A percentile compares a stretch with the other conserved stretches of the same genome.
Evolutionary conservation across 2,329 filamentous ascomycete species (phyloP).

Genomic region (Cladosporium sp.): DNA sequence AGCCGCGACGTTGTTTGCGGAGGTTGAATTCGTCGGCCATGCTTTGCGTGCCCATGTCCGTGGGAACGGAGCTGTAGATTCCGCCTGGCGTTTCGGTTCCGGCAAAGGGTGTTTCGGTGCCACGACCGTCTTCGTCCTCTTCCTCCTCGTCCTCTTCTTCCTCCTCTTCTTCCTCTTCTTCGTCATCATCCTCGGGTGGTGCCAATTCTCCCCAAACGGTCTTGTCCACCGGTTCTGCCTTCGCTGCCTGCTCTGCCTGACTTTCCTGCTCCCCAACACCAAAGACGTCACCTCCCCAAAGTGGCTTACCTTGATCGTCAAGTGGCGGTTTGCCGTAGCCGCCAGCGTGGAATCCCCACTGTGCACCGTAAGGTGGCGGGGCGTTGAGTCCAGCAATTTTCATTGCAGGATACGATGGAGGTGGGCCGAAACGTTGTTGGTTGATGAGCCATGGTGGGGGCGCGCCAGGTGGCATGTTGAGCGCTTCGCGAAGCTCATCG

Average conservation of each 20-base stretch:
- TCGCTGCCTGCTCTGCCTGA: conserved; percentile 38
- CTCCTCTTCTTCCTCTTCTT: conserved; percentile 55
- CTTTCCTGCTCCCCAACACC: conserved; percentile 51
- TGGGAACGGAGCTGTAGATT: conserved; percentile 73
- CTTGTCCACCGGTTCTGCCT: conserved; percentile 77
- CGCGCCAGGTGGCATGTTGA: conserved; percentile 88
- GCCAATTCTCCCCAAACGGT: conserved; percentile 91
- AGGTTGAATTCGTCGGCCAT: conserved; percentile 86
- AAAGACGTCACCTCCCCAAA: conserved; percentile 94
- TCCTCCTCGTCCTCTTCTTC: conserved; percentile 60
- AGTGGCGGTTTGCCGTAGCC: conserved; percentile 95
- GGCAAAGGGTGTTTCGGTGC: conserved; percentile 61
- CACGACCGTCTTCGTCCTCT: conserved; percentile 67
- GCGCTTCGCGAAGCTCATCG: conserved; percentile 83
- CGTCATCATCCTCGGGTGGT: conserved; percentile 69
- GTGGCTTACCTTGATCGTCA: conserved; percentile 84
- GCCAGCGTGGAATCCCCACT: conserved; percentile 93
- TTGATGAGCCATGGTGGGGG: conserved; percentile 97
- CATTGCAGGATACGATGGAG: conserved; percentile 90
- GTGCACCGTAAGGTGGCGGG: conserved; percentile 79
- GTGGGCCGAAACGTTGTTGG: conserved; percentile 88
- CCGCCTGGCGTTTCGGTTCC: conserved; percentile 79
- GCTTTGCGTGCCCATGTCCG: conserved; percentile 73
- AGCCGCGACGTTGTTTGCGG: conserved; percentile 78
- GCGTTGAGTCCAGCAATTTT: conserved; percentile 94